Conservation (phyloP, 805 yeast species). For the Kluyveromyces nonfermentans region DNA sequence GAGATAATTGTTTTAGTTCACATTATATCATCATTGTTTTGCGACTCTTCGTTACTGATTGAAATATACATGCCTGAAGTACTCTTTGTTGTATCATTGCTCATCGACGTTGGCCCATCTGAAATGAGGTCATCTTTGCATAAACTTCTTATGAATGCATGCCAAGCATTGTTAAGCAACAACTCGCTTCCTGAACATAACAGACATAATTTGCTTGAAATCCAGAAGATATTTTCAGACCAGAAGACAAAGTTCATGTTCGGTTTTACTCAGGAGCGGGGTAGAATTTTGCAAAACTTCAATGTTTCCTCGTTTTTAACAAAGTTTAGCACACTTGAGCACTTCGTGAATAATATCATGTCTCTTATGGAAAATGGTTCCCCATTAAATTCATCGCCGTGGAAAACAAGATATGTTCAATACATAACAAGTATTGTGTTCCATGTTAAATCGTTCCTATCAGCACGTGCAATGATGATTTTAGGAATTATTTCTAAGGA, state of each 20-base stretch:
- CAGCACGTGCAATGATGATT: slow-evolving; percentile 57
- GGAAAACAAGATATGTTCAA: slow-evolving; percentile 60
- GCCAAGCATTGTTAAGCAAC: slow-evolving; percentile 58
- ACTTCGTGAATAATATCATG: slow-evolving; percentile 47
- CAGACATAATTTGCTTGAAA: slow-evolving; percentile 35
- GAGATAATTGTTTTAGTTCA: slow-evolving; percentile 62
- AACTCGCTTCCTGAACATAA: slow-evolving; percentile 38
- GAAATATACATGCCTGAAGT: slow-evolving; percentile 65
- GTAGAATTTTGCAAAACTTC: slow-evolving; percentile 28
- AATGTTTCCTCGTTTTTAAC: slow-evolving; percentile 32
- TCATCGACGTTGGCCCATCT: slow-evolving; percentile 40
- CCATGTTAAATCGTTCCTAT: slow-evolving; percentile 45
- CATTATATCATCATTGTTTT: slow-evolving; percentile 54
- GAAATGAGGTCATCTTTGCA: slow-evolving; percentile 53
- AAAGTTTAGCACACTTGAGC: slow-evolving; percentile 40
- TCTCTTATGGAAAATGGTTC: slow-evolving; percentile 42
- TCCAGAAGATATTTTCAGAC: slow-evolving; percentile 37
- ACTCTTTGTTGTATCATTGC: slow-evolving; percentile 54
- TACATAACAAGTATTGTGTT: slow-evolving; percentile 56
- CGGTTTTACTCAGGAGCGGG: slow-evolving; percentile 52
- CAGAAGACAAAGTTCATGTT: slow-evolving; percentile 60
- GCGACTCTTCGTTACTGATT: slow-evolving; percentile 55
- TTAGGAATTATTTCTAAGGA: slow-evolving; percentile 58
- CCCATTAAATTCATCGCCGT: slow-evolving; percentile 38
- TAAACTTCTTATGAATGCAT: slow-evolving; percentile 51